Conservation (phyloP, 805 yeast species). For the Groenewaldozyma salmanticensis region DNA sequence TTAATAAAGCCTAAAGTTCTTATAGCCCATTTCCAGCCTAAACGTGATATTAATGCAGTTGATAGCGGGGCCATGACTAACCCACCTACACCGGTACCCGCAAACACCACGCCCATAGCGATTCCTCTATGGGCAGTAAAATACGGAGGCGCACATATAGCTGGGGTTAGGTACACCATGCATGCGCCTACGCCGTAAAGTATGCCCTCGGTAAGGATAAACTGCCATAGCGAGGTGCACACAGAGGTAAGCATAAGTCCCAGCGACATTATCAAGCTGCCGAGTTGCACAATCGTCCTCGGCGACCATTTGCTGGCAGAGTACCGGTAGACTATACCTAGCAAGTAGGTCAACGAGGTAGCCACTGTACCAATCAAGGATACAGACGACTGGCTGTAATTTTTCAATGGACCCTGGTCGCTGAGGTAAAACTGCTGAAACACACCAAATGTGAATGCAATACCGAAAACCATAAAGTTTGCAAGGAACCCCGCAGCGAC, state of each 20-base stretch:
- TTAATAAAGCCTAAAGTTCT: conserved; percentile 12
- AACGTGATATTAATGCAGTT: conserved; percentile 6
- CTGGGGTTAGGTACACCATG: conserved; percentile 15
- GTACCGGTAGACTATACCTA: conserved; percentile 7
- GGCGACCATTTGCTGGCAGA: conserved; percentile 1
- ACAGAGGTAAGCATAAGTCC: conserved; percentile 12
- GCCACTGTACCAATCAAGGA: conserved; percentile 16
- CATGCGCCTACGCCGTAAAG: conserved; percentile 14
- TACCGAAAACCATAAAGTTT: conserved; percentile 15
- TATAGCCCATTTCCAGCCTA: conserved; percentile 15
- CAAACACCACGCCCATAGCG: conserved; percentile 18
- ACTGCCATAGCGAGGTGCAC: conserved; percentile 11
- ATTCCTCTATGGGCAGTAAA: conserved; percentile 17
- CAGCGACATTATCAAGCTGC: conserved; percentile 7
- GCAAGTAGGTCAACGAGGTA: conserved; percentile 11
- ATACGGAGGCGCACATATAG: conserved; percentile 17
- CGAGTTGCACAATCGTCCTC: conserved; percentile 7
- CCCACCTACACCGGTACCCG: conserved; percentile 21
- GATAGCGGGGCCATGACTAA: conserved; percentile 15
- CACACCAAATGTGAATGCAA: conserved; percentile 17
- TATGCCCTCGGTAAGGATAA: conserved; percentile 15
- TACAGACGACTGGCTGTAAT: conserved; percentile 7
- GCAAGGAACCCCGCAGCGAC: conserved; percentile 14
- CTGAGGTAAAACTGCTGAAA: conserved; percentile 15
- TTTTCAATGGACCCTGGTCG: conserved; percentile 11